Evolutionary conservation across 371 early-diverging fungal species (phyloP), one percentile per base, ranked within the genome.

Genomic region (Lichtheimia corymbifera): DNA sequence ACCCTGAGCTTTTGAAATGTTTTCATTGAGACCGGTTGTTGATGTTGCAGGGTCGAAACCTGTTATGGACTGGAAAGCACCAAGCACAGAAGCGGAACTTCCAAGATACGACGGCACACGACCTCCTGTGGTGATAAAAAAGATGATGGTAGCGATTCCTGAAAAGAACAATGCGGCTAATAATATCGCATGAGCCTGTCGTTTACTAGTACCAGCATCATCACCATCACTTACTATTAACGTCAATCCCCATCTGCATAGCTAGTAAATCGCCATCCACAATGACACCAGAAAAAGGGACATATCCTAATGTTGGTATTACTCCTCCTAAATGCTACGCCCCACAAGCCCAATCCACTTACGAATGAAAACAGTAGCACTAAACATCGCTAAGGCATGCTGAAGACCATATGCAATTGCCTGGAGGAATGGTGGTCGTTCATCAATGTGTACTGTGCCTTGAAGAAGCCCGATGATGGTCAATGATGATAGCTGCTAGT

Each of bases 331-430:
- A 35, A 11, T 35, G 11, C 9, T 35, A 35, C 0, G 11, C 6
- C 35, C 35, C 11, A 35, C 35, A 35, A 9, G 11, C 11, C 1
- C 11, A 35, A 35, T 35, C 35, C 35, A 53, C 62, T 22, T 59
- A 62, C 63, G 63, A 50, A 63, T 74, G 42, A 84, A 62, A 0
- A 86, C 76, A 7, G 86, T 86, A 13, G 76, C 81, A 20, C 86
- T 85, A 70, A 83, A 82, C 86, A 84, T 84, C 18, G 86, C 80
- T 41, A 85, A 56, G 12, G 80, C 74, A 72, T 85, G 84, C 53
- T 86, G 86, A 22, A 79, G 42, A 25, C 81, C 83, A 68, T 83
- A 70, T 22, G 83, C 62, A 12, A 83, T 41, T 24, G 74, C 63
- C 20, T 77, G 76, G 12, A 59, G 42, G 0, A 65, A 56, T 27